A percentile compares a stretch with the other conserved stretches of the same genome.
Evolutionary conservation across 306 rosid genomes (phyloP).

Genomic region (Ammopiptanthus mongolicus): DNA sequence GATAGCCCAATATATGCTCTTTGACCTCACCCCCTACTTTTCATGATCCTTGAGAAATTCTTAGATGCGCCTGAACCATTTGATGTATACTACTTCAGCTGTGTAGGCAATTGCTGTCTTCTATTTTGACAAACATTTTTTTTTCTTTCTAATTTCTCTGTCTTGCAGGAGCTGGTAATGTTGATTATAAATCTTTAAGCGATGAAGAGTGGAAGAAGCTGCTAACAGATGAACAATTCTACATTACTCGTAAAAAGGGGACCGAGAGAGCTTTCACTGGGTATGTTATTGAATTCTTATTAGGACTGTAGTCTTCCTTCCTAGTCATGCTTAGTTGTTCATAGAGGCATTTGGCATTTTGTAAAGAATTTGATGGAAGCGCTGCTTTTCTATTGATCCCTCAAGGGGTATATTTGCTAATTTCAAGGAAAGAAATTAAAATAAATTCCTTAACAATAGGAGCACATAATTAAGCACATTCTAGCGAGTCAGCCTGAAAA

Average conservation of each 20-base stretch:
- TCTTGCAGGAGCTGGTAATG: slow-evolving; percentile 42
- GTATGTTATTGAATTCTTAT: slow-evolving; percentile 34
- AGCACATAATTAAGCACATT: too few species aligned
- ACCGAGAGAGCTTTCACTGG: slow-evolving; percentile 97
- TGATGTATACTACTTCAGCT: too few species aligned
- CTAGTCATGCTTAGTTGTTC: neutral
- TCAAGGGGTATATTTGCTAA: too few species aligned
- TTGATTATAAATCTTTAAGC: slow-evolving; percentile 57
- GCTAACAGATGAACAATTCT: slow-evolving; percentile 64
- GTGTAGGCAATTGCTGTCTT: too few species aligned
- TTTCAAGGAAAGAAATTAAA: too few species aligned
- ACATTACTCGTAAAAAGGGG: slow-evolving; percentile 80
- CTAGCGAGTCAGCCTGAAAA: too few species aligned
- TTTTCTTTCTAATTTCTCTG: neutral
- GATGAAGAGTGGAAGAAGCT: slow-evolving; percentile 69
- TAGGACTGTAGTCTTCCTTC: neutral
- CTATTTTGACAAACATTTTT: neutral
- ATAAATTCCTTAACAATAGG: too few species aligned
- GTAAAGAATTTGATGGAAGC: neutral
- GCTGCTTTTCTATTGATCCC: too few species aligned
- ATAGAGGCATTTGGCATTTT: neutral
- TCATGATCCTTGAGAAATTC: too few species aligned
- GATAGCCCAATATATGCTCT: neutral
- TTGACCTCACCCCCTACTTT: neutral
- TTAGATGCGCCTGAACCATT: too few species aligned